Evolutionary conservation across 2,329 filamentous ascomycete genomes (phyloP), one percentile per base, ranked within the genome.

Genomic region (Aureobasidium mangrovei): DNA sequence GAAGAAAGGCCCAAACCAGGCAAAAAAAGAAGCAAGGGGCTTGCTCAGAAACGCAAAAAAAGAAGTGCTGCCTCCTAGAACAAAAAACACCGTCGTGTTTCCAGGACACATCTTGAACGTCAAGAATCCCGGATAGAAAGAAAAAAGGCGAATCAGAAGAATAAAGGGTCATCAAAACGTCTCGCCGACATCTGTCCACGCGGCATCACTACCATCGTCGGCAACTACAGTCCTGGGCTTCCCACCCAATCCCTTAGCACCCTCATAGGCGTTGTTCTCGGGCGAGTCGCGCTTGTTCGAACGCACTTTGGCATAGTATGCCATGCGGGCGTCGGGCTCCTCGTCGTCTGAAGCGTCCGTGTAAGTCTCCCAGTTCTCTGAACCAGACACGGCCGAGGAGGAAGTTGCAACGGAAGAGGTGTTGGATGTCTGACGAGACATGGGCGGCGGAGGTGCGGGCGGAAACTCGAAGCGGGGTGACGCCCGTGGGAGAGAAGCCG

Each of bases 361-460:
- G 63, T 93, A 97, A 7, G 91, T 95, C 70, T 97, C 91, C 91
- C 91, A 97, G 68, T 97, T 97, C 71, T 97, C 91, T 3, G 61
- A 43, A 59, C 60, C 45, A 64, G 68, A 27, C 61, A 60, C 9
- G 56, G 59, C 18, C 65, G 61, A 60, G 64, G 61, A 45, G 56
- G 65, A 18, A 63, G 67, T 58, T 63, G 67, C 62, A 36, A 65
- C 57, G 7, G 66, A 69, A 8, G 64, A 67, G 24, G 63, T 66
- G 51, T 67, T 67, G 43, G 62, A 65, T 4, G 60, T 61, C 18
- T 63, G 60, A 18, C 66, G 64, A 2, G 65, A 65, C 26, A 56
- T 53, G 29, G 54, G 9, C 28, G 54, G 43, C 18, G 64, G 60
- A 3, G 66, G 66, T 9, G 65, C 65, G 42, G 62, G 39, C 3